Conservation (phyloP, 139 green algal genomes). For the Ettlia oleoabundans region DNA sequence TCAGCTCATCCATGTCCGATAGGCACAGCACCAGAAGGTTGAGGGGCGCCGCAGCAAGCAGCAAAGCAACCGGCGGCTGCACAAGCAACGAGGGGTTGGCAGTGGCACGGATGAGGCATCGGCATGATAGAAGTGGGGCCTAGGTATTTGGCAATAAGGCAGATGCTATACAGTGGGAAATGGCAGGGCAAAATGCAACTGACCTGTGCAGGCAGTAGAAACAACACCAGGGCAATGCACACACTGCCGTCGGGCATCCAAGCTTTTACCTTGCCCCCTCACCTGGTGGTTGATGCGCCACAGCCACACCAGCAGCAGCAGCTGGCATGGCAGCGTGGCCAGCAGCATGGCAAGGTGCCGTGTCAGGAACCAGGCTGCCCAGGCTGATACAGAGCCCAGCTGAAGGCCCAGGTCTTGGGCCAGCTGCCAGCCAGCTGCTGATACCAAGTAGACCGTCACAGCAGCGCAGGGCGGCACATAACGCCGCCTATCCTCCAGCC, state of each 20-base stretch:
- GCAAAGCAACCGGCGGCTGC: conserved; percentile 33
- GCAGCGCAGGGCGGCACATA: conserved; percentile 75
- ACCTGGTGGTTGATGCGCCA: conserved; percentile 1
- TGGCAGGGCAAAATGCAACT: too few relatives aligned
- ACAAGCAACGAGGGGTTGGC: background rate
- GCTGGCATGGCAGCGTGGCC: conserved; percentile 17
- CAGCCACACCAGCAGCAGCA: conserved; percentile 28
- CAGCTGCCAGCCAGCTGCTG: conserved; percentile 15
- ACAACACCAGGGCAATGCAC: too few relatives aligned
- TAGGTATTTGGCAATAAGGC: background rate
- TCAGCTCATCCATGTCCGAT: conserved; percentile 43
- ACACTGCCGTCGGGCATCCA: too few relatives aligned
- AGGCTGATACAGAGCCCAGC: background rate
- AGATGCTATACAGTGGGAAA: too few relatives aligned
- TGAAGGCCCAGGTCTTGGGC: background rate
- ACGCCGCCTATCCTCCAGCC: conserved; percentile 65
- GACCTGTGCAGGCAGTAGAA: background rate
- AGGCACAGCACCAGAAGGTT: conserved; percentile 63
- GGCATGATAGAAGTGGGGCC: background rate
- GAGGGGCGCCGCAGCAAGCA: conserved; percentile 65
- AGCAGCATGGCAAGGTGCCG: conserved; percentile 19
- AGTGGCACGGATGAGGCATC: background rate
- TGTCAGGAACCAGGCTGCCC: background rate
- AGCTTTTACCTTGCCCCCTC: too few relatives aligned
- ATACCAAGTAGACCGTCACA: conserved; percentile 61